These are phyloP conservation scores for Chlorella sp. DNA, from an alignment of 139 green algal species.

Conservation along the genomic window DNA sequence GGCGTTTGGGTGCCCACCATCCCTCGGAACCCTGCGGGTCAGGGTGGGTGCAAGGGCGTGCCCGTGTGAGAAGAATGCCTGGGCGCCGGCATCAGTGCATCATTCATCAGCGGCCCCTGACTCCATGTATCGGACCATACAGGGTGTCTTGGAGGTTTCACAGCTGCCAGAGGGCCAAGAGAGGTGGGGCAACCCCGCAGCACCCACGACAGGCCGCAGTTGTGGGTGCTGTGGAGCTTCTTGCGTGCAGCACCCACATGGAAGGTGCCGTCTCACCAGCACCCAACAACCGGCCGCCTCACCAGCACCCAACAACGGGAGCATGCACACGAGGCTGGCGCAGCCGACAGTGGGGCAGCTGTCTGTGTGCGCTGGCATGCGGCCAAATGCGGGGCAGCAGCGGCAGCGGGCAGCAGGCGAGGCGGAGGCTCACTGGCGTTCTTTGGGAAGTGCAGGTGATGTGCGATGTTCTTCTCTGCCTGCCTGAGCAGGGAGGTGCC, in stretches of 20 bases:
- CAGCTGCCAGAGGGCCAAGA: background rate
- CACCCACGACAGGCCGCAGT: background rate
- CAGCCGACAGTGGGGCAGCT: background rate
- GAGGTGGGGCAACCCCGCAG: background rate
- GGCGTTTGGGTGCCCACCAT: background rate
- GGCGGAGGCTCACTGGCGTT: background rate
- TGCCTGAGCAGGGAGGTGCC: background rate
- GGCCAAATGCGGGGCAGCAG: background rate
- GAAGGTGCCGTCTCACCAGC: background rate
- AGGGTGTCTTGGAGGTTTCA: background rate
- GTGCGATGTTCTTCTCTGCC: conserved; percentile 29
- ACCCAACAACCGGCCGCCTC: no score
- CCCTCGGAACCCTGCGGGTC: conserved; percentile 14
- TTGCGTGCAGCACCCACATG: no score
- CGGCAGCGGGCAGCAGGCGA: no score
- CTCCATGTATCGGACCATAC: background rate
- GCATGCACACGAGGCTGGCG: background rate
- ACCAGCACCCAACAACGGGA: background rate
- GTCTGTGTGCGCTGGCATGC: no score
- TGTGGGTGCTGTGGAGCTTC: no score
- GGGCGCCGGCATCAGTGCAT: background rate
- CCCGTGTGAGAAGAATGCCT: background rate
- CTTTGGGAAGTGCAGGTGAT: conserved; percentile 11
- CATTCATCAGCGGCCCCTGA: background rate
- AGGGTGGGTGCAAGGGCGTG: no score